Evolutionary conservation across 2,329 filamentous ascomycete species (phyloP).

Genomic region (Claviceps sp.): DNA sequence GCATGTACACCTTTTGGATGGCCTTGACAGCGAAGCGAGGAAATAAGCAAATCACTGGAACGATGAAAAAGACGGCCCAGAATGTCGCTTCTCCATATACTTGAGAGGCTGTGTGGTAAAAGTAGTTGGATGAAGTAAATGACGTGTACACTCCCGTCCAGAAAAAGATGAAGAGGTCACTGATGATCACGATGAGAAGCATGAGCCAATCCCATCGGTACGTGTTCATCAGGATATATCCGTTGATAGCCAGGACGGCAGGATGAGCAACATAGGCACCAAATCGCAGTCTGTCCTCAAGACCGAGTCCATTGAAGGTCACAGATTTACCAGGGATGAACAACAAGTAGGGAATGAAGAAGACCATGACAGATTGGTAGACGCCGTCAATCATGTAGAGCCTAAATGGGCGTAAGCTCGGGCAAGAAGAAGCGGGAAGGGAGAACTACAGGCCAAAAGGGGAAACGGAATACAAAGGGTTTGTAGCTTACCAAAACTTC

Average conservation of each 20-base stretch:
- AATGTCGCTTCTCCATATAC: constrained; percentile 73
- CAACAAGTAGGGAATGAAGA: constrained; percentile 81
- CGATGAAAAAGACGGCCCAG: constrained; percentile 73
- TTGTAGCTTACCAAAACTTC: constrained; percentile 74
- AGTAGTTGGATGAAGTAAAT: constrained; percentile 32
- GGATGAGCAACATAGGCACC: constrained; percentile 79
- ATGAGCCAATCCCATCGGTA: constrained; percentile 99
- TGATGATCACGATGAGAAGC: constrained; percentile 66
- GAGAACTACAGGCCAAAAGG: no score
- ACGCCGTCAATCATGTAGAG: constrained; percentile 88
- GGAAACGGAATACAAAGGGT: not conserved
- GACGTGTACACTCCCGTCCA: constrained; percentile 82
- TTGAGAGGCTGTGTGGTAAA: constrained; percentile 68
- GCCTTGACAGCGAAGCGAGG: constrained; percentile 80
- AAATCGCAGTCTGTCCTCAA: constrained; percentile 71
- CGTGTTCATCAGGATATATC: constrained; percentile 90
- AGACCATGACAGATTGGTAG: constrained; percentile 88
- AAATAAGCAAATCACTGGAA: constrained; percentile 68
- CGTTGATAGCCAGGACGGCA: constrained; percentile 77
- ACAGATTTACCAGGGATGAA: constrained; percentile 57
- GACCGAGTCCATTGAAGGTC: constrained; percentile 56
- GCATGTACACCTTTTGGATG: constrained; percentile 86
- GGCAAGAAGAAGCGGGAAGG: no score
- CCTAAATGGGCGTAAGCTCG: constrained; percentile 32
- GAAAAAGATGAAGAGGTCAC: constrained; percentile 79